A percentile compares a stretch with the other conserved stretches of the same genome.
Evolutionary conservation across 345 rosid species (phyloP).

Genomic region (Eucalyptus pumila): DNA sequence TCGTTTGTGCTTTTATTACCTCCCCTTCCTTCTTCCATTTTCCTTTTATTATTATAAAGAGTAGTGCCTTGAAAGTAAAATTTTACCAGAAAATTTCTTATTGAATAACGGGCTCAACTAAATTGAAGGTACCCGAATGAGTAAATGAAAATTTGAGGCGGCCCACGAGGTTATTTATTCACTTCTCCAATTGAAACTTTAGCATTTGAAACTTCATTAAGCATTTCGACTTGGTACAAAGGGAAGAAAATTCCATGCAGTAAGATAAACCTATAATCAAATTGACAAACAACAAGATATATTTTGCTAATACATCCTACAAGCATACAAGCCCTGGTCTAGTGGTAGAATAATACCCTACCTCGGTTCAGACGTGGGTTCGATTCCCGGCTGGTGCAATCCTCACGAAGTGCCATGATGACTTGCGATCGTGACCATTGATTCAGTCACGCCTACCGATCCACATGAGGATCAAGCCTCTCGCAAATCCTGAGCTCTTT

Average conservation of each 20-base stretch:
- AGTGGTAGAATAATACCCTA: constrained; percentile 13
- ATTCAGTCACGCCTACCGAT: not conserved
- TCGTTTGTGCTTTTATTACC: not conserved
- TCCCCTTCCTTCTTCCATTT: not conserved
- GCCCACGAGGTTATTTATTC: not conserved
- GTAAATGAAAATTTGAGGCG: not conserved
- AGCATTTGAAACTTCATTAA: not conserved
- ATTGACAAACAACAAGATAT: not conserved
- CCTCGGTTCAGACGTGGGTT: constrained; percentile 71
- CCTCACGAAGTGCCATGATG: not conserved
- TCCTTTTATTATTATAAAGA: not conserved
- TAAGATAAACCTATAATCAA: not conserved
- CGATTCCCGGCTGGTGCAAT: constrained; percentile 48
- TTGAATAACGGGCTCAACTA: not conserved
- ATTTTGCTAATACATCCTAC: not conserved
- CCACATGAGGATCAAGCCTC: not conserved
- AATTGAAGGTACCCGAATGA: not conserved
- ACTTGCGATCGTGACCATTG: not conserved
- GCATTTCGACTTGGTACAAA: not conserved
- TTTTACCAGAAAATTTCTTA: not conserved
- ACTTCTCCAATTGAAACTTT: not conserved
- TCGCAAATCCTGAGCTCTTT: not conserved
- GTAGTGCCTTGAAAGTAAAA: not conserved
- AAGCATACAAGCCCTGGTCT: too few species aligned
- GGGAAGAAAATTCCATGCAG: not conserved